Evolutionary conservation across 2,329 filamentous ascomycete genomes (phyloP).

Genomic region (Penicillium sclerotiorum): DNA sequence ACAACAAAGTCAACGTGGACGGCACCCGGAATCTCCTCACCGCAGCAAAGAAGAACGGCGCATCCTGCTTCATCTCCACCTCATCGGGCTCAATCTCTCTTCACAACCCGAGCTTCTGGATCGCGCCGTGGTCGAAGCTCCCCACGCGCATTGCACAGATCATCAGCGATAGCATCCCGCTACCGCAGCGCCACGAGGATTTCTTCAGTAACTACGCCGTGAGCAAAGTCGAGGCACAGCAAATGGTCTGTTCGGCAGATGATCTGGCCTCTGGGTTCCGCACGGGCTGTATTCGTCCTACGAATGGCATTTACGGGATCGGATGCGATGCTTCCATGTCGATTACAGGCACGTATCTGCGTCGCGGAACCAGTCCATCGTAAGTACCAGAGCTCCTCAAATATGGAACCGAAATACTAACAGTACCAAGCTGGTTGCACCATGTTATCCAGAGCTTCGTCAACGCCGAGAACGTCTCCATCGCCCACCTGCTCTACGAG

Average conservation of each 20-base stretch:
- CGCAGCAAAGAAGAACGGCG: slow-evolving; percentile 50
- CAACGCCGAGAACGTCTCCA: slow-evolving; percentile 55
- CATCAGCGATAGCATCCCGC: slow-evolving; percentile 46
- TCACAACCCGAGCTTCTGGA: slow-evolving; percentile 47
- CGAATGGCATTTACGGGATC: slow-evolving; percentile 58
- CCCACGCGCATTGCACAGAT: slow-evolving; percentile 49
- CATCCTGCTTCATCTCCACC: slow-evolving; percentile 56
- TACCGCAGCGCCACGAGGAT: slow-evolving; percentile 43
- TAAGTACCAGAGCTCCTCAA: slow-evolving; percentile 10
- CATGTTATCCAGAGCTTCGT: slow-evolving; percentile 55
- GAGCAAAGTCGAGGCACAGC: slow-evolving; percentile 57
- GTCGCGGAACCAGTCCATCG: slow-evolving; percentile 40
- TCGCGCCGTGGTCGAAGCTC: slow-evolving; percentile 45
- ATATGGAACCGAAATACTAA: neutral
- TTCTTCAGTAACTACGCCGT: slow-evolving; percentile 56
- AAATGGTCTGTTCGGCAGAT: slow-evolving; percentile 52
- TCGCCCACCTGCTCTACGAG: slow-evolving; percentile 59
- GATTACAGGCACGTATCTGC: slow-evolving; percentile 45
- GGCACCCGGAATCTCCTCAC: slow-evolving; percentile 55
- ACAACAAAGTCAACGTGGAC: slow-evolving; percentile 53
- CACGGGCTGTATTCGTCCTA: slow-evolving; percentile 58
- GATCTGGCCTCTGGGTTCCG: slow-evolving; percentile 44
- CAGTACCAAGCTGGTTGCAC: slow-evolving; percentile 42
- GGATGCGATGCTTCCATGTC: slow-evolving; percentile 43
- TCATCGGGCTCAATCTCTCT: slow-evolving; percentile 55